A percentile compares a stretch with the other conserved stretches of the same genome.
These are phyloP conservation scores for Auricularia auricula-judae DNA, from an alignment of 768 basidiomycete genomes.

Conservation along the genomic window DNA sequence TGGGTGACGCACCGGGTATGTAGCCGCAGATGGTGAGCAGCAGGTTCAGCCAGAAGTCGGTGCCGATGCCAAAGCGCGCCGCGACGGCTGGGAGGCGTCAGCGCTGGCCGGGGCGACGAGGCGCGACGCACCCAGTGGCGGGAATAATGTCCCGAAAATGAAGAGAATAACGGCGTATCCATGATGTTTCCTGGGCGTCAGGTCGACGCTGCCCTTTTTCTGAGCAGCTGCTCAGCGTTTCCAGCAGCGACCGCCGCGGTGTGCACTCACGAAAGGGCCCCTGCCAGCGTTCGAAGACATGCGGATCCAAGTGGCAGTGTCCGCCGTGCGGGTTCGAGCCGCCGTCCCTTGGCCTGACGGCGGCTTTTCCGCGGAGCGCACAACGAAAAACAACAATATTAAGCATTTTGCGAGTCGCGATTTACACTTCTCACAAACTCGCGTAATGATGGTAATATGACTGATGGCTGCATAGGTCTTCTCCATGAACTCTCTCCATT, in stretches of 20 bases:
- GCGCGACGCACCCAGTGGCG: constrained; percentile 63
- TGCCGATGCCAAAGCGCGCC: constrained; percentile 82
- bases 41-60: constrained; percentile 85
- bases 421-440: no score
- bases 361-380: background rate
- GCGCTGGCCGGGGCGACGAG: background rate
- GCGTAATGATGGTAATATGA: no score
- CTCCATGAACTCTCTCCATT: no score
- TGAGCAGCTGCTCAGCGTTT: background rate
- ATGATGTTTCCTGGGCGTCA: constrained; percentile 61
- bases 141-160: constrained; percentile 81
- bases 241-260: background rate
- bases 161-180: constrained; percentile 74
- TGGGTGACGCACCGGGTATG: constrained; percentile 52
- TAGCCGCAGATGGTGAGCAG: constrained; percentile 86
- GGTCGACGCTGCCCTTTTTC: constrained; percentile 2
- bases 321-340: background rate
- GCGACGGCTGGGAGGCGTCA: constrained; percentile 59
- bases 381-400: background rate
- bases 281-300: background rate
- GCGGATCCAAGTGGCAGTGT: background rate
- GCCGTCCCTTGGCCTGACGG: background rate
- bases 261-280: background rate
- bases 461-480: no score
- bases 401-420: no score